Conservation (phyloP, 2,329 filamentous ascomycete genomes). For the Pseudopyrenochaeta lycopersici region DNA sequence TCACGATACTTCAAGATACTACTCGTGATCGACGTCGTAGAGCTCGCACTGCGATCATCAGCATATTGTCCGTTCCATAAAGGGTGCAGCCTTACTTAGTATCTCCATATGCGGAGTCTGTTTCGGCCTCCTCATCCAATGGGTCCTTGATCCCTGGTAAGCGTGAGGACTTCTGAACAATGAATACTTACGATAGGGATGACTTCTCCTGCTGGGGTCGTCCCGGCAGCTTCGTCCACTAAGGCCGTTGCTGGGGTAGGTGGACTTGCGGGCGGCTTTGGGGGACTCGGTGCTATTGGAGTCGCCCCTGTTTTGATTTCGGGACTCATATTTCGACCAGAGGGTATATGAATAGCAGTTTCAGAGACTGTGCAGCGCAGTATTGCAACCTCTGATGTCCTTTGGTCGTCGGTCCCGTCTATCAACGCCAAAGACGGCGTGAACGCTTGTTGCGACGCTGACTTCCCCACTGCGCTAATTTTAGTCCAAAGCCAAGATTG, state of each 20-base stretch:
- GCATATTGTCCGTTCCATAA: too few species aligned
- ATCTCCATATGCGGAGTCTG: too few species aligned
- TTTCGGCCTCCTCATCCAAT: background rate
- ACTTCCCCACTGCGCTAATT: background rate
- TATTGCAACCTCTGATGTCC: background rate
- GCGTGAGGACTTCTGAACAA: constrained; percentile 1
- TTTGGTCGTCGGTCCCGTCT: too few species aligned
- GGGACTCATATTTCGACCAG: background rate
- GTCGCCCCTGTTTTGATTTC: too few species aligned
- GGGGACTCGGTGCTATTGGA: background rate
- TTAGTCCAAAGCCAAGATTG: too few species aligned
- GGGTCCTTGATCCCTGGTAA: constrained; percentile 5
- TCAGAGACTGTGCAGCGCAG: background rate
- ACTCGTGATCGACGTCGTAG: constrained; percentile 33
- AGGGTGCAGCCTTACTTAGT: too few species aligned
- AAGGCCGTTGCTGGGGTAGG: background rate
- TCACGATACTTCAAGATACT: constrained; percentile 36
- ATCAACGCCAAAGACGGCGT: too few species aligned
- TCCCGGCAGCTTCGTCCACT: background rate
- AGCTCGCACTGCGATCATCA: too few species aligned
- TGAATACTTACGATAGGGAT: constrained; percentile 3
- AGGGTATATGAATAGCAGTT: constrained; percentile 4
- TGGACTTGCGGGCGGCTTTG: constrained; percentile 3
- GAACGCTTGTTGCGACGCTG: background rate
- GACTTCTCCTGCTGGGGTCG: background rate